These are phyloP conservation scores for Epicoccum nigrum DNA, from an alignment of 2,329 filamentous ascomycete genomes.

Conservation along the genomic window DNA sequence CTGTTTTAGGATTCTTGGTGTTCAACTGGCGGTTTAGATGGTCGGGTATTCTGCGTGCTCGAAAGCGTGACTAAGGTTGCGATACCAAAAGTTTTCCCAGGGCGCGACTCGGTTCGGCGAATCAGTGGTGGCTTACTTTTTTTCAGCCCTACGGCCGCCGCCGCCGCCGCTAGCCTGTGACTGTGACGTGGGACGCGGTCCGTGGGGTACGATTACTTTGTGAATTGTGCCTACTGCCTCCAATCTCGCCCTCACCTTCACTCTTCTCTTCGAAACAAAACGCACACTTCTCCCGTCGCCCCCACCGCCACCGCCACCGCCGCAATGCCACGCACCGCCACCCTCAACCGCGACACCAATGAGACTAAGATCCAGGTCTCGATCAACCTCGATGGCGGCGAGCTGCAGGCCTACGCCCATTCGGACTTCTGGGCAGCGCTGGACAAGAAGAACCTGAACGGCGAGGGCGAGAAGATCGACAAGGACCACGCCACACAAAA, in stretches of 20 bases:
- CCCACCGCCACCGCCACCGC: constrained; percentile 4
- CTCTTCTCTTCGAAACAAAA: constrained; percentile 21
- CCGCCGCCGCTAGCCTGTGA: constrained; percentile 30
- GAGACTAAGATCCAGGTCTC: constrained; percentile 96
- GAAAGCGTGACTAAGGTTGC: constrained; percentile 26
- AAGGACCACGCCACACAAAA: constrained; percentile 81
- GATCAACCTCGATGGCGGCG: constrained; percentile 90
- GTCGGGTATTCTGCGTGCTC: constrained; percentile 6
- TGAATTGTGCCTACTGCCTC: no score
- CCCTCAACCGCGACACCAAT: constrained; percentile 88
- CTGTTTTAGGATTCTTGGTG: not conserved
- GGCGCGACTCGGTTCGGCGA: constrained; percentile 28
- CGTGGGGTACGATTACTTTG: constrained; percentile 25
- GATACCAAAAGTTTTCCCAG: constrained; percentile 36
- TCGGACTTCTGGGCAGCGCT: constrained; percentile 53
- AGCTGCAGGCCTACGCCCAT: constrained; percentile 58
- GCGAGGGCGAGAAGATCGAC: constrained; percentile 40
- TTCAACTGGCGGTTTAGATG: not conserved
- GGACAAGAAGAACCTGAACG: constrained; percentile 46
- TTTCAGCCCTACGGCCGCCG: constrained; percentile 41
- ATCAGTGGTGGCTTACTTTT: constrained; percentile 30
- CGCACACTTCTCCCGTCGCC: not conserved
- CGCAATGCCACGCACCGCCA: constrained; percentile 67
- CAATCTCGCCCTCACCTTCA: constrained; percentile 21
- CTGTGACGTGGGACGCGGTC: constrained; percentile 25